Evolutionary conservation across 495 filamentous ascomycete genomes (phyloP).

Genomic region (Filosporella fistucella): DNA sequence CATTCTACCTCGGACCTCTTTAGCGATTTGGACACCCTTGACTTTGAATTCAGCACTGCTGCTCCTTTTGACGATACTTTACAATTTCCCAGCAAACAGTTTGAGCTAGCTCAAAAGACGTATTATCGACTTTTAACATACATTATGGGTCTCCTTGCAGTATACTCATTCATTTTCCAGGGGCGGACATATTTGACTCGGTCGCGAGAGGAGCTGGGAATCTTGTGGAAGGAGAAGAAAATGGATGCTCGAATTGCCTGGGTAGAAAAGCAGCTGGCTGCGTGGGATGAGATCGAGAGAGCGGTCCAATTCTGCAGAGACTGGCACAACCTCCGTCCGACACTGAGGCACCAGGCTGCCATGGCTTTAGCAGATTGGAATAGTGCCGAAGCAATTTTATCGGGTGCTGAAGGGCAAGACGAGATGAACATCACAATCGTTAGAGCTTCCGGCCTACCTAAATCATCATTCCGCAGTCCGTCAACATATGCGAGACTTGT

Average conservation of each 20-base stretch:
- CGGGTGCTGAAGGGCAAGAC: neutral
- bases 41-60: slow-evolving; percentile 11
- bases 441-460: neutral
- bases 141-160: slow-evolving; percentile 6
- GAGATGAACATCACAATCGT: slow-evolving; percentile 2
- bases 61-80: neutral
- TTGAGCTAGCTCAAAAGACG: slow-evolving; percentile 11
- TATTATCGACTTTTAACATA: slow-evolving; percentile 7
- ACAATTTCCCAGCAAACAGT: neutral
- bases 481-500: neutral
- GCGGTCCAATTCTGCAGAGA: slow-evolving; percentile 6
- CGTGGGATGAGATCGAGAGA: slow-evolving; percentile 6
- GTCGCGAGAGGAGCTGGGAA: neutral
- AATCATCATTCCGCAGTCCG: slow-evolving; percentile 3
- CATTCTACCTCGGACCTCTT: neutral
- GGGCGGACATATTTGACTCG: neutral
- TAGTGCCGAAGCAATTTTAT: slow-evolving; percentile 7
- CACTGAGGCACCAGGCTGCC: neutral
- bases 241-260: slow-evolving; percentile 6
- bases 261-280: slow-evolving; percentile 12
- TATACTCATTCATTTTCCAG: slow-evolving; percentile 3
- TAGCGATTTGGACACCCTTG: slow-evolving; percentile 13
- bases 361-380: slow-evolving; percentile 7
- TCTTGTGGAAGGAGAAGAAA: slow-evolving; percentile 4
- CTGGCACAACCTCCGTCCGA: neutral